Conservation (phyloP, 176 grass and related monocot species). For the Lolium multiflorum region DNA sequence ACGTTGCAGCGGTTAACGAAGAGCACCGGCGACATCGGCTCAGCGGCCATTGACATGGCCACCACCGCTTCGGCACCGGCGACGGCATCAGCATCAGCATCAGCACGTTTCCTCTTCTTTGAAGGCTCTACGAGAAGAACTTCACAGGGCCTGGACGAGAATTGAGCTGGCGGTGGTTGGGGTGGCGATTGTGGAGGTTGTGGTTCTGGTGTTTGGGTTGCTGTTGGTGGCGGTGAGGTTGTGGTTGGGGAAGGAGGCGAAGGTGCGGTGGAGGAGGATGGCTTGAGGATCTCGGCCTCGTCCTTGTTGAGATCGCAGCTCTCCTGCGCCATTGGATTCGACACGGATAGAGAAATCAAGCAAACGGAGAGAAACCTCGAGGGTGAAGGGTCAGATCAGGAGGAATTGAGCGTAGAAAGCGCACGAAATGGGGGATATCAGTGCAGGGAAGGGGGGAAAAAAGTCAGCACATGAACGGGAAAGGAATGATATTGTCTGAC, state of each 20-base stretch:
- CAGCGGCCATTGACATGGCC: neutral
- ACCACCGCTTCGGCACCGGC: neutral
- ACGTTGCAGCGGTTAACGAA: constrained; percentile 51
- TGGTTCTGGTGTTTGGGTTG: constrained; percentile 37
- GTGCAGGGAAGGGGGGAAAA: neutral
- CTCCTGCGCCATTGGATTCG: constrained; percentile 54
- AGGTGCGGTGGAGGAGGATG: constrained; percentile 46
- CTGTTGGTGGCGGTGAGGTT: constrained; percentile 18
- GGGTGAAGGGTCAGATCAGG: constrained; percentile 46
- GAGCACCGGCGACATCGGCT: constrained; percentile 29
- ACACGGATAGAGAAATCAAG: constrained; percentile 14
- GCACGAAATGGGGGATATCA: neutral
- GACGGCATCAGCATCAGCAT: neutral
- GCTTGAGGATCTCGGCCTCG: constrained; percentile 62
- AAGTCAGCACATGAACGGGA: neutral
- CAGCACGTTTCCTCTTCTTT: constrained; percentile 29
- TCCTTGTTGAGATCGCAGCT: constrained; percentile 64
- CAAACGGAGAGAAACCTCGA: neutral
- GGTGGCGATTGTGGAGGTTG: constrained; percentile 36
- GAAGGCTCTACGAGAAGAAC: constrained; percentile 34
- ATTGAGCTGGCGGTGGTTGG: constrained; percentile 26
- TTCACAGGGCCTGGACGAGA: constrained; percentile 36
- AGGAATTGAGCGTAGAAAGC: neutral
- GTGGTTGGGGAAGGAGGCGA: constrained; percentile 37
- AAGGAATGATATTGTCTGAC: constrained; percentile 22